These are phyloP conservation scores for Lyophyllum decastes DNA, from an alignment of 768 basidiomycete species.

Conservation along the genomic window DNA sequence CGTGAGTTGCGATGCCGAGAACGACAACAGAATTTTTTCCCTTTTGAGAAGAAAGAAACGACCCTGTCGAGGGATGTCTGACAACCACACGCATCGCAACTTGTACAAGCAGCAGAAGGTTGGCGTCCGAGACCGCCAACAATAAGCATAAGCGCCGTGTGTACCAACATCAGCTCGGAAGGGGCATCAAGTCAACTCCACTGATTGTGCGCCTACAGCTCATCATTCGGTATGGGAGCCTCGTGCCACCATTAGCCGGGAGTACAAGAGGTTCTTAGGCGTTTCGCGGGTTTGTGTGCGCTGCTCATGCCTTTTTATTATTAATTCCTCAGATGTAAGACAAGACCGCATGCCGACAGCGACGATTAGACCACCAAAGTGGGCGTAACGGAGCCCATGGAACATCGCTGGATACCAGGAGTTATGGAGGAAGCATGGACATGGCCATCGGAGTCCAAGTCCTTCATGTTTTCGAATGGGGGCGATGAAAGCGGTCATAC, in stretches of 20 bases:
- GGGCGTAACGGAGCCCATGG: too few species aligned
- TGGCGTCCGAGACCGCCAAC: not conserved
- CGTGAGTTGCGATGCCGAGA: too few species aligned
- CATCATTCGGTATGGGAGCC: conserved; percentile 8
- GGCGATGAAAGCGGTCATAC: too few species aligned
- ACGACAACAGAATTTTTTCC: too few species aligned
- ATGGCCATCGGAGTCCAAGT: not conserved
- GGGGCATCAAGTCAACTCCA: not conserved
- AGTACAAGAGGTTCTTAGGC: not conserved
- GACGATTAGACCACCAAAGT: too few species aligned
- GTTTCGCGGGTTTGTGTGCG: conserved; percentile 3
- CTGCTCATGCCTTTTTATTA: too few species aligned
- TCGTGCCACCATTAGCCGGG: conserved; percentile 6
- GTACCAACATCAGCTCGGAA: not conserved
- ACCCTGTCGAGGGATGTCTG: too few species aligned
- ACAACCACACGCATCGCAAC: too few species aligned
- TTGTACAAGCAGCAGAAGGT: not conserved
- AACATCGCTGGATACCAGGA: not conserved
- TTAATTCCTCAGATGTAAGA: too few species aligned
- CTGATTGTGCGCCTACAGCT: not conserved
- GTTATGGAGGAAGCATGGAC: not conserved
- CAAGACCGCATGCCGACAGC: too few species aligned
- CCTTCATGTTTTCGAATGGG: too few species aligned
- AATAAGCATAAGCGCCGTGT: not conserved
- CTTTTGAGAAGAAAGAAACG: too few species aligned